Conservation (phyloP, 345 rosid genomes). For the Populus nigra region DNA sequence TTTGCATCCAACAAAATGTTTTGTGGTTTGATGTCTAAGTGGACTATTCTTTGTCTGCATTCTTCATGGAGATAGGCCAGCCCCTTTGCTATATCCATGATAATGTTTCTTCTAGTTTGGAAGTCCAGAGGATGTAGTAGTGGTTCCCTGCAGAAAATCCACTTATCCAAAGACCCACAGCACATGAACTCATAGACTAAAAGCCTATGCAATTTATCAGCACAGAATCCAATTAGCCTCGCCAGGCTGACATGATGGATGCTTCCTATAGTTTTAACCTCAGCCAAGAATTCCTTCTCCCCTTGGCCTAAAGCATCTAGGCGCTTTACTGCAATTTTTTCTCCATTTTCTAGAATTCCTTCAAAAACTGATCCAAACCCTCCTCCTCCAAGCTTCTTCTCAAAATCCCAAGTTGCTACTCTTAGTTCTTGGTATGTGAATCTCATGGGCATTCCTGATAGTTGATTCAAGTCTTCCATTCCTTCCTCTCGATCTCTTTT, state of each 20-base stretch:
- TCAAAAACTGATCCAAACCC: slow-evolving; percentile 24
- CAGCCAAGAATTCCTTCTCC: slow-evolving; percentile 11
- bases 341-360: slow-evolving; percentile 1
- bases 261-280: slow-evolving; percentile 18
- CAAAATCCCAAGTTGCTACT: slow-evolving; percentile 6
- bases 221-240: slow-evolving; percentile 20
- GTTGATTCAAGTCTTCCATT: background rate
- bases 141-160: slow-evolving; percentile 4
- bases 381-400: slow-evolving; percentile 5
- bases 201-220: slow-evolving; percentile 14
- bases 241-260: slow-evolving; percentile 20
- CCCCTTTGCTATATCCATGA: slow-evolving; percentile 12
- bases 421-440: slow-evolving; percentile 16
- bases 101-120: slow-evolving; percentile 9
- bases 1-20: slow-evolving; percentile 11
- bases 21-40: slow-evolving; percentile 18
- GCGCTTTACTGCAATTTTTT: slow-evolving; percentile 18
- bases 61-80: slow-evolving; percentile 26
- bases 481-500: background rate
- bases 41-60: slow-evolving; percentile 17
- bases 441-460: slow-evolving; percentile 7
- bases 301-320: slow-evolving; percentile 9
- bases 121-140: slow-evolving; percentile 1
- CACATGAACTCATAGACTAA: slow-evolving; percentile 18
- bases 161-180: slow-evolving; percentile 11